Conservation (phyloP, 148 eudicot species). For the Camellia granthamiana region DNA sequence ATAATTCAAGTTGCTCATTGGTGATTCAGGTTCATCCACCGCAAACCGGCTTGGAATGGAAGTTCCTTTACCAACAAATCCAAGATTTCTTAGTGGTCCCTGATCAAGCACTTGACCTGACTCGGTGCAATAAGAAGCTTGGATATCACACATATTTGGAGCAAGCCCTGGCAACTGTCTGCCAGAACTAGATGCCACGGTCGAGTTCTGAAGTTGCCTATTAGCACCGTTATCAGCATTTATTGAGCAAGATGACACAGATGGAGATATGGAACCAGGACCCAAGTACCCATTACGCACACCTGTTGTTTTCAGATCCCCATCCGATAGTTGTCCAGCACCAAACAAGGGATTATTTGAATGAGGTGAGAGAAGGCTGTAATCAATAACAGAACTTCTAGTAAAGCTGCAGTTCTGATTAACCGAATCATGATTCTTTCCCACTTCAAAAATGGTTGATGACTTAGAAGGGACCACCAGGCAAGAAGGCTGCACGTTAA, state of each 20-base stretch:
- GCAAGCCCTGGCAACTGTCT: constrained; percentile 20
- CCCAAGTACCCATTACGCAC: constrained; percentile 23
- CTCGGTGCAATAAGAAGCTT: constrained; percentile 24
- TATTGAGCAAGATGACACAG: constrained; percentile 27
- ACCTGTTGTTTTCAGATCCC: constrained; percentile 22
- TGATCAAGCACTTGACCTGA: constrained; percentile 33
- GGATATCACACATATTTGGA: constrained; percentile 16
- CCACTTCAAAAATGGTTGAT: constrained; percentile 27
- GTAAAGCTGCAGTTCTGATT: constrained; percentile 30
- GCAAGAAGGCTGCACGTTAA: constrained; percentile 57
- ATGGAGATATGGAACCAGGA: constrained; percentile 25
- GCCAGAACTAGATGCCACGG: constrained; percentile 14
- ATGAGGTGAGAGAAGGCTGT: constrained; percentile 25
- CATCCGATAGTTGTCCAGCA: constrained; percentile 22
- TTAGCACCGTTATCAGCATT: constrained; percentile 20
- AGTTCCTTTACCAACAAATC: constrained; percentile 33
- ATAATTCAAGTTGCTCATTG: constrained; percentile 16
- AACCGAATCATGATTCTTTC: constrained; percentile 27
- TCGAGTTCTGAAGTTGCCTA: constrained; percentile 23
- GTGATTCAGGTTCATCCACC: constrained; percentile 38
- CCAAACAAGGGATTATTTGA: constrained; percentile 31
- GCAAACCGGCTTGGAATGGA: constrained; percentile 47
- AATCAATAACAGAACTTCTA: constrained; percentile 27
- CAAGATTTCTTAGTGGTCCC: constrained; percentile 28
- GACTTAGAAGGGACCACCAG: constrained; percentile 43